Evolutionary conservation across 2,329 filamentous ascomycete species (phyloP), one percentile per base, ranked within the genome.

Genomic region (Penicillium brasilianum): DNA sequence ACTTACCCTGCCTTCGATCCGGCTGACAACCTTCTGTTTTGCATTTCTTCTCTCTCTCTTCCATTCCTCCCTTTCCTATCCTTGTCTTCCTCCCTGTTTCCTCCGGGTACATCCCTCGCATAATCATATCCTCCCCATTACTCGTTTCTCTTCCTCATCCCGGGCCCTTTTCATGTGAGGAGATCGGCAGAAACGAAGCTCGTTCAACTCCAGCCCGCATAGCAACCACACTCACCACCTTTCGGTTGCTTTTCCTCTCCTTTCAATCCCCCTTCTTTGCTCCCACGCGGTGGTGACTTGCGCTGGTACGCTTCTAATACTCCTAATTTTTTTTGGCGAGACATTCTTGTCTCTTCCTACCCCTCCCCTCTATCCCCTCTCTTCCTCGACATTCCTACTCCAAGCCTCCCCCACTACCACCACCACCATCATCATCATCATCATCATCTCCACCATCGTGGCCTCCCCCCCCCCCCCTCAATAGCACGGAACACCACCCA

Each of bases 261-360:
- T 30, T 52, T 53, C 37, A 60, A 49, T 59, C 48, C 59, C 54
- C 54, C 43, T 34, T 57, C 28, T 51, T 58, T 55, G 60, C 61
- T 51, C 57, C 54, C 58, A 60, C 25, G 36, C 52, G 52, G 36
- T 54, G 53, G 62, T 69, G 62, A 61, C 22, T 64, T 69, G 67
- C 62, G 66, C 69, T 69, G 69, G 69, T 71, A 71, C 66, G 69
- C 68, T 64, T 56, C 55, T 51, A 55, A 55, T 39, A 37, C 34
- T 51, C 32, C 34, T 39, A 37, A 55, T 44, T 28, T 58, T 57
- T 28, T 28, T 58, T 57, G 3, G 25, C 49, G 48, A 58, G 49
- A 59, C 58, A 64, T 55, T 46, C 63, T 66, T 28, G 28, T 60
- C 64, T 66, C 60, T 62, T 43, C n/a, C 46, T 64, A 52, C 41